phyloP scores from a whole-genome alignment of 1,139 yeast species.

The Wickerhamomyces sp. region DNA sequence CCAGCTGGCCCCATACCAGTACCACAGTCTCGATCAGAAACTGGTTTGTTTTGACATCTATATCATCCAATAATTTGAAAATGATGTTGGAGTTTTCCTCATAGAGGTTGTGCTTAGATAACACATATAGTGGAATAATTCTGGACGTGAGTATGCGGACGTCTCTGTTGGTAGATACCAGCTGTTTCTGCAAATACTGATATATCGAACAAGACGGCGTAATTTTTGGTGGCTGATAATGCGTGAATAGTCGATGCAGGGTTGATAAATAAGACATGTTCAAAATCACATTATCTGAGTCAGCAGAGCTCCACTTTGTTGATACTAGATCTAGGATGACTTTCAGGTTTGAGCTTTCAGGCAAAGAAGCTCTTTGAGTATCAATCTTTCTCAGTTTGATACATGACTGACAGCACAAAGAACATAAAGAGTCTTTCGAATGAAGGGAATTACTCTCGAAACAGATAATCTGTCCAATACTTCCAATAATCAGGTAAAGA shows the following conservation, averaged over 20 bases:
- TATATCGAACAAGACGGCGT: constrained; percentile 20
- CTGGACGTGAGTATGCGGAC: constrained; percentile 43
- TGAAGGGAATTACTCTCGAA: too few species aligned
- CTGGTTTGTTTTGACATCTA: constrained; percentile 8
- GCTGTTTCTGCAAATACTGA: constrained; percentile 25
- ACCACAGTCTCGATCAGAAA: constrained; percentile 62
- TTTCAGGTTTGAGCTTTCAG: too few species aligned
- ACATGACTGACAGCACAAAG: too few species aligned
- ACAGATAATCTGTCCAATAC: too few species aligned
- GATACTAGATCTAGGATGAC: too few species aligned
- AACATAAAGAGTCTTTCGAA: too few species aligned
- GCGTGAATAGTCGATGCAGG: constrained; percentile 42
- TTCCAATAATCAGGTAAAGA: too few species aligned
- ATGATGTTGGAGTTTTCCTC: constrained; percentile 15
- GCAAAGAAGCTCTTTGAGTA: too few species aligned
- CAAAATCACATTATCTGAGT: constrained; percentile 26
- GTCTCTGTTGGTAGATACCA: constrained; percentile 40
- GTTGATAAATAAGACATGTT: constrained; percentile 40
- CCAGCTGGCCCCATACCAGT: constrained; percentile 55
- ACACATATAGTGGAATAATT: constrained; percentile 24
- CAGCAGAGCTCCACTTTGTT: background rate
- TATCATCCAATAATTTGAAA: constrained; percentile 10
- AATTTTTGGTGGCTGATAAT: constrained; percentile 40
- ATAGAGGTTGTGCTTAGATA: constrained; percentile 10
- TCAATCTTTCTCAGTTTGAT: too few species aligned